A percentile compares a stretch with the other conserved stretches of the same genome.
Evolutionary conservation across 192 early-diverging fungal genomes (phyloP).

Genomic region (Bifiguratus adelaidae): DNA sequence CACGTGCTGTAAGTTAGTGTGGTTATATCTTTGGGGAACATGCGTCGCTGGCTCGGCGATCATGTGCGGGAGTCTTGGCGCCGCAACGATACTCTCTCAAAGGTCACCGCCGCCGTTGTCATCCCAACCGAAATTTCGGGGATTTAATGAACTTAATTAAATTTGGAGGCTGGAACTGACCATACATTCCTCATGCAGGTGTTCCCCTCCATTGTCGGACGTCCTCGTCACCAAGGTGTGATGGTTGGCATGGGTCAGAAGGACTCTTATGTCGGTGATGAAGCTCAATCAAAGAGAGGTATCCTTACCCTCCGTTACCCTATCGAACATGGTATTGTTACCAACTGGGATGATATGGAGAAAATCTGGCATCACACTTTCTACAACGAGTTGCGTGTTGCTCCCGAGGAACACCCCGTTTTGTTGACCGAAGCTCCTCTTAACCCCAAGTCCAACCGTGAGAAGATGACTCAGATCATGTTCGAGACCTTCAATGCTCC

Average conservation of each 20-base stretch:
- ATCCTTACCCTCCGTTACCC: conserved; percentile 81
- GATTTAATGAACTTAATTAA: no score
- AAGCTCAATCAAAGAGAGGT: conserved; percentile 86
- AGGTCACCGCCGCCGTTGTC: no score
- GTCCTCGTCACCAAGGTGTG: conserved; percentile 77
- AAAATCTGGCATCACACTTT: conserved; percentile 97
- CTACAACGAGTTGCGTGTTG: conserved; percentile 97
- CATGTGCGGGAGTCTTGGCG: background rate
- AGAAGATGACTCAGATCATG: conserved; percentile 99
- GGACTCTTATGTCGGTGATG: conserved; percentile 85
- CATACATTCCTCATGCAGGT: conserved; percentile 27
- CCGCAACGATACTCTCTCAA: background rate
- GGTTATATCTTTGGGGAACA: background rate
- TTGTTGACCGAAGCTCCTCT: conserved; percentile 94
- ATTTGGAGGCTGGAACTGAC: no score
- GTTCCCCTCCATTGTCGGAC: conserved; percentile 79
- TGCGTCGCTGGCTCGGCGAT: background rate
- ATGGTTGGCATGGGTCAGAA: conserved; percentile 92
- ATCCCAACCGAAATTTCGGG: no score
- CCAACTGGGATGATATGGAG: conserved; percentile 93
- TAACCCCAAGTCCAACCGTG: conserved; percentile 98
- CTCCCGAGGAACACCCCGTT: conserved; percentile 97
- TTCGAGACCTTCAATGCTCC: conserved; percentile 97
- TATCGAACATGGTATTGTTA: conserved; percentile 88
- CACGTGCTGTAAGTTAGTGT: conserved; percentile 56